A percentile compares a stretch with the other conserved stretches of the same genome.
Conservation (phyloP, 2,329 filamentous ascomycete species). For the Fusarium incarnatum region DNA sequence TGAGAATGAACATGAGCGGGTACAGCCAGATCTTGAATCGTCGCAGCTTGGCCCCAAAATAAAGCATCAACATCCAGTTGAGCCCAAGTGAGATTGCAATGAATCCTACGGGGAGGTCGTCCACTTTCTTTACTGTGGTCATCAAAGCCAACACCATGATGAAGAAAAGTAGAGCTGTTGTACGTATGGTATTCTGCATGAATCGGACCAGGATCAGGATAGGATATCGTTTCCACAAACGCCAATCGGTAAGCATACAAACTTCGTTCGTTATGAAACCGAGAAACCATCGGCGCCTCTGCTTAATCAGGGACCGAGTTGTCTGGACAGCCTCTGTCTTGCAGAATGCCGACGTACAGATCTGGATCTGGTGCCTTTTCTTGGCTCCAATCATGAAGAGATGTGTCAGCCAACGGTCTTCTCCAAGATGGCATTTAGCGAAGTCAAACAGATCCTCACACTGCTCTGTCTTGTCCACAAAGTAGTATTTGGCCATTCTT, state of each 20-base stretch:
- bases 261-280: slow-evolving; percentile 98
- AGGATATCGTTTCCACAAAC: slow-evolving; percentile 92
- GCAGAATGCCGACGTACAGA: slow-evolving; percentile 98
- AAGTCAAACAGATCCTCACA: slow-evolving; percentile 97
- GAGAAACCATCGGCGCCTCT: slow-evolving; percentile 94
- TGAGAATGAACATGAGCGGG: slow-evolving; percentile 93
- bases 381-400: slow-evolving; percentile 98
- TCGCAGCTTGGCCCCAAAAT: slow-evolving; percentile 88
- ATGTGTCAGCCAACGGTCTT: slow-evolving; percentile 97
- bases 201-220: slow-evolving; percentile 87
- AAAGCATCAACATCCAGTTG: slow-evolving; percentile 96
- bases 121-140: slow-evolving; percentile 82
- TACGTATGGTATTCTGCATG: slow-evolving; percentile 96
- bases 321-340: slow-evolving; percentile 97
- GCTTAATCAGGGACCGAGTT: slow-evolving; percentile 87
- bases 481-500: slow-evolving; percentile 98
- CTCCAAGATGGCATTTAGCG: slow-evolving; percentile 92
- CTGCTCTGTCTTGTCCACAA: slow-evolving; percentile 94
- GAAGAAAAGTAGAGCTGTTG: slow-evolving; percentile 92
- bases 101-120: slow-evolving; percentile 89
- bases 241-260: slow-evolving; percentile 95
- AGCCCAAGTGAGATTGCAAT: slow-evolving; percentile 92
- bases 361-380: slow-evolving; percentile 93
- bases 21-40: slow-evolving; percentile 96
- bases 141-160: slow-evolving; percentile 89